These are phyloP conservation scores for Murraya koenigii DNA, from an alignment of 345 rosid genomes.

Conservation along the genomic window DNA sequence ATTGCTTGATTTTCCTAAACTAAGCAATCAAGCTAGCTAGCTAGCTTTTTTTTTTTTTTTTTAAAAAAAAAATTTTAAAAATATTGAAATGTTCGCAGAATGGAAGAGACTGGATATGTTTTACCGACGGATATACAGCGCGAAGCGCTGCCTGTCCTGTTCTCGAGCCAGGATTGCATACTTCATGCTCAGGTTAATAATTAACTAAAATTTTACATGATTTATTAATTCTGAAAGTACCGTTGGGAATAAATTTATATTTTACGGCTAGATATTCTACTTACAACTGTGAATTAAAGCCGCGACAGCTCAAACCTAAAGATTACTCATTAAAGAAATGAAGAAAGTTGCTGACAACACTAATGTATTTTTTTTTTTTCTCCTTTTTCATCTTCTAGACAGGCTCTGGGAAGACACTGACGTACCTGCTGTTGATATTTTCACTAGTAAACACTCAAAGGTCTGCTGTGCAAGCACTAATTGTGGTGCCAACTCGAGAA, in stretches of 20 bases:
- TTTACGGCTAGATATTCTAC: neutral
- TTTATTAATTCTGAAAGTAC: neutral
- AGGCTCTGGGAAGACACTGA: slow-evolving; percentile 94
- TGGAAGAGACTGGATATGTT: slow-evolving; percentile 65
- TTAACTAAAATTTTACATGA: too few relatives aligned
- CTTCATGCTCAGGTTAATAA: slow-evolving; percentile 82
- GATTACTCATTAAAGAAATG: neutral
- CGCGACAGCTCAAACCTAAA: neutral
- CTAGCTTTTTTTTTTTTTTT: too few relatives aligned
- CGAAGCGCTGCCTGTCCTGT: slow-evolving; percentile 70
- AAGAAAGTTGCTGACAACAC: neutral
- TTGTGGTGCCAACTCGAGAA: slow-evolving; percentile 89
- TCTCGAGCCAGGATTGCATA: slow-evolving; percentile 68
- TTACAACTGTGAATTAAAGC: neutral
- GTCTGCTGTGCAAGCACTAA: slow-evolving; percentile 79
- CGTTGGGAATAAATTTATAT: too few relatives aligned
- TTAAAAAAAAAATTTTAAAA: neutral
- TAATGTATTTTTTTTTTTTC: slow-evolving; percentile 10
- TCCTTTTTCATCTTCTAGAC: slow-evolving; percentile 49
- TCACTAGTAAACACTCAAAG: slow-evolving; percentile 61
- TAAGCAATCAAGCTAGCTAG: too few relatives aligned
- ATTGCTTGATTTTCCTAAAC: neutral
- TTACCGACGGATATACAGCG: slow-evolving; percentile 66
- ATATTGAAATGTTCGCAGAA: slow-evolving; percentile 36
- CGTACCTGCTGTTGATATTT: slow-evolving; percentile 68